Conservation (phyloP, 768 basidiomycete genomes). For the Rhodosporidiobolus sp. region DNA sequence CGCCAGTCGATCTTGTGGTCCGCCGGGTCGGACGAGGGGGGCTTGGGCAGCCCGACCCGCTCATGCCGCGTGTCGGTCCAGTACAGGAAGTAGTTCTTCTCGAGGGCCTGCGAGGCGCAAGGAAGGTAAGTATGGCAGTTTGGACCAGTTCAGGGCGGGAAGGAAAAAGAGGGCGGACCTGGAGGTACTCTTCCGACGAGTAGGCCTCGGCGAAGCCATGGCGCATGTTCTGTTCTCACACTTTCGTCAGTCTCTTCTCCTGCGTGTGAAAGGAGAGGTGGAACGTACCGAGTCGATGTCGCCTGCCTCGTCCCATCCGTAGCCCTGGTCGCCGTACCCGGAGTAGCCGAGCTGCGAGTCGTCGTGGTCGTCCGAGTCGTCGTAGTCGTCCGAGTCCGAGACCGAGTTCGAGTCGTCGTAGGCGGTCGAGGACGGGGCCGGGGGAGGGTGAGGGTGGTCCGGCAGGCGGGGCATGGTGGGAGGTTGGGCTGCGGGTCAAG, state of each 20-base stretch:
- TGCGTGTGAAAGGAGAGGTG: not conserved
- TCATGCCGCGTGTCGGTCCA: constrained; percentile 44
- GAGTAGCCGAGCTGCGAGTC: constrained; percentile 11
- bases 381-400: constrained; percentile 34
- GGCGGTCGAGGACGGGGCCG: not conserved
- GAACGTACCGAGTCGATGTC: constrained; percentile 29
- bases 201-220: constrained; percentile 42
- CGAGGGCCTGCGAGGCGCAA: constrained; percentile 29
- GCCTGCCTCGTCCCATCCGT: constrained; percentile 24
- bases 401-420: constrained; percentile 8
- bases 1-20: constrained; percentile 76
- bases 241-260: not conserved
- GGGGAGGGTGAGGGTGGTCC: not conserved
- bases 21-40: constrained; percentile 36
- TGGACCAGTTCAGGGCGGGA: not conserved
- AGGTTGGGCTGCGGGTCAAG: not conserved
- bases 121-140: not conserved
- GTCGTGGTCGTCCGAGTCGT: constrained; percentile 10
- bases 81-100: constrained; percentile 44
- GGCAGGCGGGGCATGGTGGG: not conserved
- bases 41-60: constrained; percentile 35
- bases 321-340: not conserved
- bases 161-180: constrained; percentile 2
- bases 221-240: constrained; percentile 19
- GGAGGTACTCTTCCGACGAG: constrained; percentile 38